These are phyloP conservation scores for Bruguiera sexangula DNA, from an alignment of 345 rosid species.

Conservation along the genomic window DNA sequence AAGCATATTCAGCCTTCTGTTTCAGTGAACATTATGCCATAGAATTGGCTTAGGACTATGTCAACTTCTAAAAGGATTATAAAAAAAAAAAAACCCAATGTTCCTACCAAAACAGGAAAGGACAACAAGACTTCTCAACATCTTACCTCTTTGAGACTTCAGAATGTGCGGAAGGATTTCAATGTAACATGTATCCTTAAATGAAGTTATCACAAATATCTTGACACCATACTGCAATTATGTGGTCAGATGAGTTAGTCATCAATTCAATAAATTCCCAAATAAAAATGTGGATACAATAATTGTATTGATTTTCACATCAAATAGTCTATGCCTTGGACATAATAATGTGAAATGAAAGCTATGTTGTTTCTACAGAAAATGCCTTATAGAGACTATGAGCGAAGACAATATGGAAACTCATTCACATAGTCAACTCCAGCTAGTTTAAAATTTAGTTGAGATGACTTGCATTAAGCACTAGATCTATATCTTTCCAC, in stretches of 20 bases:
- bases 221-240: slow-evolving; percentile 75
- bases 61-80: neutral
- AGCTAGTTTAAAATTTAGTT: too few relatives aligned
- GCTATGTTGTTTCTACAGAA: too few relatives aligned
- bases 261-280: slow-evolving; percentile 1
- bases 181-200: slow-evolving; percentile 82
- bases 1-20: too few relatives aligned
- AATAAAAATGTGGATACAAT: neutral
- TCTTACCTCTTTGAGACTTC: slow-evolving; percentile 73
- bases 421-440: too few relatives aligned
- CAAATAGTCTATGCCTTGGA: too few relatives aligned
- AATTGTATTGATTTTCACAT: too few relatives aligned
- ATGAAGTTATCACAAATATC: slow-evolving; percentile 86
- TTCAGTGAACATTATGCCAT: neutral
- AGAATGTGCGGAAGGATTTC: slow-evolving; percentile 71
- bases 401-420: too few relatives aligned
- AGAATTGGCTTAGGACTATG: neutral
- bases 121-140: neutral
- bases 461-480: neutral
- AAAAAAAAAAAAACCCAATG: too few relatives aligned
- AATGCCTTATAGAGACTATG: too few relatives aligned
- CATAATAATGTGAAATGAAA: too few relatives aligned
- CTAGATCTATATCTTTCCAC: neutral
- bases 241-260: slow-evolving; percentile 1
- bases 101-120: slow-evolving; percentile 1